Percentiles rank a stretch among this genome's conserved stretches.
These are phyloP conservation scores for Pleurozium schreberi DNA, from an alignment of 225 moss, liverwort and hornwort species.

Conservation along the genomic window DNA sequence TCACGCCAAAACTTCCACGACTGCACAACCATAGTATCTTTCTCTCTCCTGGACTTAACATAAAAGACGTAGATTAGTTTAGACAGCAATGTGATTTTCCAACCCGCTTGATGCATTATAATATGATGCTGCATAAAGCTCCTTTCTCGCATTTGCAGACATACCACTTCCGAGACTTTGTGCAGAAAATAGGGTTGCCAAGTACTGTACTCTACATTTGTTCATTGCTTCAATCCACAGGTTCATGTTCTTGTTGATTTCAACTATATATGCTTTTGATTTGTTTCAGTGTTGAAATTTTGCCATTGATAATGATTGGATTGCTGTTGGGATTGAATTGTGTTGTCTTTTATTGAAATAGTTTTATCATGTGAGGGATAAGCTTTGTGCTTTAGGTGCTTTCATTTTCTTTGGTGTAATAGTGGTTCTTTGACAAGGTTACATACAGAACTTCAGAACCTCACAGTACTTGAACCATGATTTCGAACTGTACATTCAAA, in stretches of 20 bases:
- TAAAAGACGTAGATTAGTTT: not conserved
- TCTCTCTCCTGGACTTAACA: not conserved
- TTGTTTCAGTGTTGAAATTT: not conserved
- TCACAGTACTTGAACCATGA: too few relatives aligned
- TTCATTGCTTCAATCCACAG: not conserved
- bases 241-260: not conserved
- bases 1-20: not conserved
- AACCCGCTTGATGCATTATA: not conserved
- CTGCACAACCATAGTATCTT: slow-evolving; percentile 14
- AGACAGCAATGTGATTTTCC: not conserved
- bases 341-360: not conserved
- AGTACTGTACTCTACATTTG: not conserved
- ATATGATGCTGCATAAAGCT: not conserved
- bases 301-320: not conserved
- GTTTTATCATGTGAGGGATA: not conserved
- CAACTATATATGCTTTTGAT: not conserved
- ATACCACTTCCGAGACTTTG: not conserved
- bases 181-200: not conserved
- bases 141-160: not conserved
- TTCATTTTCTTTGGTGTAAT: not conserved
- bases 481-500: not conserved
- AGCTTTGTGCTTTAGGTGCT: not conserved
- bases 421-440: not conserved
- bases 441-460: not conserved
- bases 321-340: not conserved